These are phyloP conservation scores for Rhipidocladum racemiflorum DNA, from an alignment of 176 grass and related monocot genomes.

Conservation along the genomic window DNA sequence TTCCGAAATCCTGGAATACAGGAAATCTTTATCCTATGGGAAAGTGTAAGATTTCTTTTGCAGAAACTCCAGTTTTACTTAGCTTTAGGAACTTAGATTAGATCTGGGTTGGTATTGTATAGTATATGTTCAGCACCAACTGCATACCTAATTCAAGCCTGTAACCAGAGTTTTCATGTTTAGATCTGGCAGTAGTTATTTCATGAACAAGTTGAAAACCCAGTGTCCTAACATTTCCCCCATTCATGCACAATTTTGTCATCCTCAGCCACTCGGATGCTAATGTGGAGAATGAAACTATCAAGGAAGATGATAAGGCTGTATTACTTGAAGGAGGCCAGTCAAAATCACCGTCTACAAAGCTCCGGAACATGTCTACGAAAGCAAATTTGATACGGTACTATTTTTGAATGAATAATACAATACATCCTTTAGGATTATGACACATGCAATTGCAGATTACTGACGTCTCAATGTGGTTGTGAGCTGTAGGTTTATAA, in stretches of 20 bases:
- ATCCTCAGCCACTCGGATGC: constrained; percentile 47
- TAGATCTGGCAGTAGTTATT: background rate
- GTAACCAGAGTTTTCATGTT: background rate
- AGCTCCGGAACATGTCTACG: constrained; percentile 50
- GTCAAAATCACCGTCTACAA: constrained; percentile 43
- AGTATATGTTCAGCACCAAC: background rate
- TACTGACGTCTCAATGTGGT: background rate
- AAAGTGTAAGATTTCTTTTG: constrained; percentile 57
- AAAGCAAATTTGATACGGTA: constrained; percentile 50
- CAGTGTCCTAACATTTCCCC: background rate
- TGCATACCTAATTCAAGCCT: background rate
- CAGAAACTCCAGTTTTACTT: background rate
- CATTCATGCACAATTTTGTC: constrained; percentile 11
- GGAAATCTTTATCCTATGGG: constrained; percentile 23
- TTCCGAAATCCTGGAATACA: constrained; percentile 60
- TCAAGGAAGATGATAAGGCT: constrained; percentile 48
- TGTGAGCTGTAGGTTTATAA: constrained; percentile 63
- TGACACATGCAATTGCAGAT: background rate
- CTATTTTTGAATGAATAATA: constrained; percentile 21
- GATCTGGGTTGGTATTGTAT: background rate
- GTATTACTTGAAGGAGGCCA: constrained; percentile 61
- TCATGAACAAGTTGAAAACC: background rate
- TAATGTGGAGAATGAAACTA: constrained; percentile 43
- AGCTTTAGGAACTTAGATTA: background rate
- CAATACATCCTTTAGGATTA: background rate